Percentiles rank a stretch among this genome's conserved stretches.
Conservation (phyloP, 805 yeast species). For the Pichia nakasei region DNA sequence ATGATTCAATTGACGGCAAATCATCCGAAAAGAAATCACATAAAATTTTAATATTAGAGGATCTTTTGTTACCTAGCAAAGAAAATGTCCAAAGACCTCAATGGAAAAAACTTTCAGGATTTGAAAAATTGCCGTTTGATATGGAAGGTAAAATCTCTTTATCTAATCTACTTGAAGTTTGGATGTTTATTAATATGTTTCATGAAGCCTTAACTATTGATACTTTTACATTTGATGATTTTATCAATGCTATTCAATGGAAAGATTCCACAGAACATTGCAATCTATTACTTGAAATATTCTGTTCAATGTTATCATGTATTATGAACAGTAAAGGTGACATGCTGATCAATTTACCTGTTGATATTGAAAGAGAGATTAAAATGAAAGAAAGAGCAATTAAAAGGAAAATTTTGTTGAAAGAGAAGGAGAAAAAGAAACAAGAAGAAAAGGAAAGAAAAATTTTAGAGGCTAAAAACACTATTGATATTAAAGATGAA, state of each 20-base stretch:
- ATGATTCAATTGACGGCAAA: background rate
- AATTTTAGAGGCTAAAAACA: constrained; percentile 17
- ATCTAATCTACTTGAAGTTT: constrained; percentile 52
- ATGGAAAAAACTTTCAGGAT: constrained; percentile 16
- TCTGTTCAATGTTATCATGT: constrained; percentile 53
- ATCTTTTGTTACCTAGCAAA: constrained; percentile 24
- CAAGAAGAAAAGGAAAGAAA: constrained; percentile 12
- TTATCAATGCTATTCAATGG: constrained; percentile 48
- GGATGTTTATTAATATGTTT: constrained; percentile 71
- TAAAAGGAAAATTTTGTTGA: constrained; percentile 12
- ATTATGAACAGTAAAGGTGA: constrained; percentile 36
- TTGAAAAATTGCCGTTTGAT: constrained; percentile 15
- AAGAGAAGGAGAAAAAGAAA: constrained; percentile 18
- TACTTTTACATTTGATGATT: constrained; percentile 74
- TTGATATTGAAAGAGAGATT: constrained; percentile 19
- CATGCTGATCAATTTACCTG: constrained; percentile 20
- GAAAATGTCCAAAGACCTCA: constrained; percentile 16
- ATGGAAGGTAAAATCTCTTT: background rate
- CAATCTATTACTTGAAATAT: constrained; percentile 53
- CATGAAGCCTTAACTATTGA: constrained; percentile 57
- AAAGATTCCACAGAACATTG: constrained; percentile 38
- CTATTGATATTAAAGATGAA: constrained; percentile 18
- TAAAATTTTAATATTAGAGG: constrained; percentile 21
- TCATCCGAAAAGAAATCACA: constrained; percentile 3
- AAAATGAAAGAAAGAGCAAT: constrained; percentile 11